phyloP scores from a whole-genome alignment of 73 alveolate species.

The Uronychia setigera region DNA sequence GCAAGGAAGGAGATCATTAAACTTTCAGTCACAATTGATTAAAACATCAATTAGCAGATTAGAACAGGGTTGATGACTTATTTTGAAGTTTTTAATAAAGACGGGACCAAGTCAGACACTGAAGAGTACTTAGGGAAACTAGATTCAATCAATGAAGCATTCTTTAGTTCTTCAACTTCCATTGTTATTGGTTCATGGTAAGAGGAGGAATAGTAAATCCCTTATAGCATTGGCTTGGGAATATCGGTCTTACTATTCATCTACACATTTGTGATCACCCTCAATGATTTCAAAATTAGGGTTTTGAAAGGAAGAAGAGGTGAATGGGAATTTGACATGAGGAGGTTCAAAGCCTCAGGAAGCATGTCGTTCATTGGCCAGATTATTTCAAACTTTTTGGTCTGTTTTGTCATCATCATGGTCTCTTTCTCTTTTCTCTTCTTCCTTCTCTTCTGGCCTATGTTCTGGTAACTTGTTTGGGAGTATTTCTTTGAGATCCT shows the following conservation, averaged over 20 bases:
- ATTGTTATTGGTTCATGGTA: not conserved
- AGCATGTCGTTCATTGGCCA: not conserved
- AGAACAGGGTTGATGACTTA: not conserved
- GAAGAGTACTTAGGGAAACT: not conserved
- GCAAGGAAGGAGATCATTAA: not conserved
- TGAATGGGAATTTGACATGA: not conserved
- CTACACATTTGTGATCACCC: not conserved
- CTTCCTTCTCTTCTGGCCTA: not conserved
- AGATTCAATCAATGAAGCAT: not conserved
- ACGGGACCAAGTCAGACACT: not conserved
- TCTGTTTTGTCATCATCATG: not conserved
- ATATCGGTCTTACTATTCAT: no score
- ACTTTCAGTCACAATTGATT: not conserved
- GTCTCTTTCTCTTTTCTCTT: not conserved
- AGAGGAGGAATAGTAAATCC: no score
- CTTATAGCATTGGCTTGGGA: no score
- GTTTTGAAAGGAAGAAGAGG: not conserved
- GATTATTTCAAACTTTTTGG: not conserved
- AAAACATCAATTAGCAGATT: not conserved
- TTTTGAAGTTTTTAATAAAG: not conserved
- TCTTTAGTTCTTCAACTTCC: not conserved
- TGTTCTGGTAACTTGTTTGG: not conserved
- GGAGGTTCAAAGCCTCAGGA: not conserved
- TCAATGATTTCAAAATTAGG: not conserved
- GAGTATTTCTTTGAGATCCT: not conserved